Evolutionary conservation across 106 monocot species (phyloP).

Genomic region (Dendrobium huoshanense): DNA sequence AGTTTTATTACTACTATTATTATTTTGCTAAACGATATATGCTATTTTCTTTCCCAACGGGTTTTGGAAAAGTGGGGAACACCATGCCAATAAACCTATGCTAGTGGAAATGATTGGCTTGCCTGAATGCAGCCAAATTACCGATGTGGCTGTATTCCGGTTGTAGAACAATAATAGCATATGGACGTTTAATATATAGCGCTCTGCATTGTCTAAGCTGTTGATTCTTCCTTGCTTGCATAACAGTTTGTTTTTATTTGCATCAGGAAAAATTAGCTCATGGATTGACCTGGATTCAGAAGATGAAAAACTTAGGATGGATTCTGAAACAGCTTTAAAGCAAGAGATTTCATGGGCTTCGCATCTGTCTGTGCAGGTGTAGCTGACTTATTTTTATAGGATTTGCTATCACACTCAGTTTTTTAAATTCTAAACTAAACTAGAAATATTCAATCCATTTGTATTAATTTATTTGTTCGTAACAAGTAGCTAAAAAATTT

Average conservation of each 20-base stretch:
- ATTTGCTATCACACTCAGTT: neutral
- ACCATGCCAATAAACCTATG: neutral
- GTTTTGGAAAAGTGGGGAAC: neutral
- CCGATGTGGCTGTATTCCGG: neutral
- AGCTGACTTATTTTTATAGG: neutral
- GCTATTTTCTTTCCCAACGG: neutral
- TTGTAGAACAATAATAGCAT: neutral
- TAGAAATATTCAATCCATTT: neutral
- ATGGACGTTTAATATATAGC: neutral
- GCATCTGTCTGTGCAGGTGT: slow-evolving; percentile 92
- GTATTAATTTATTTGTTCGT: neutral
- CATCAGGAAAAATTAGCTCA: slow-evolving; percentile 75
- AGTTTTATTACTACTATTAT: neutral
- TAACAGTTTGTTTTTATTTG: neutral
- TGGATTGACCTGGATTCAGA: slow-evolving; percentile 97
- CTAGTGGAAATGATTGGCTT: neutral
- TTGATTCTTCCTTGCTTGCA: neutral
- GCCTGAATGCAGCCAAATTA: neutral
- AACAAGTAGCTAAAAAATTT: neutral
- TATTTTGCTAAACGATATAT: neutral
- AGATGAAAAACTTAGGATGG: slow-evolving; percentile 50
- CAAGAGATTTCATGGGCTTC: slow-evolving; percentile 96
- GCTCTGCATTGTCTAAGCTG: neutral
- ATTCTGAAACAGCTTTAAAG: slow-evolving; percentile 79
- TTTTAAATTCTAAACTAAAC: neutral